phyloP scores from a whole-genome alignment of 2,329 filamentous ascomycete genomes.

The Lomentospora prolificans region DNA sequence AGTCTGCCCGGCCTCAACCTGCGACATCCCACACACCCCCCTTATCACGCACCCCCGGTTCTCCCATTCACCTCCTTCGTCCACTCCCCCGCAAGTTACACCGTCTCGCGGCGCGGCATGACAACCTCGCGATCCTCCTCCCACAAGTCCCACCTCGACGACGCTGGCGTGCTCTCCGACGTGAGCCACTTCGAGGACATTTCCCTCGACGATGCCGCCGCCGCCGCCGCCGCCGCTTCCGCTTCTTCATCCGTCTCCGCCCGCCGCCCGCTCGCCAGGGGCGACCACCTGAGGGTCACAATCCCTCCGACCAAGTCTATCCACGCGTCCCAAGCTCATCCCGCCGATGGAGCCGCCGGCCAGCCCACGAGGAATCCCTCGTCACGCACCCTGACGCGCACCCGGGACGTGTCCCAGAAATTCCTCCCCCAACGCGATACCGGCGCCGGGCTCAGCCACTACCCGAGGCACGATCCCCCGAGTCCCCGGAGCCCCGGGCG shows the following conservation, averaged over 20 bases:
- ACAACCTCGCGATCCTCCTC: conserved; percentile 79
- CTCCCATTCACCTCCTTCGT: background rate
- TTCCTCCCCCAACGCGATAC: conserved; percentile 19
- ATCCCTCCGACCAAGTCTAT: conserved; percentile 7
- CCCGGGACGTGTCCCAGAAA: conserved; percentile 17
- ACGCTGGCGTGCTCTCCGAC: conserved; percentile 63
- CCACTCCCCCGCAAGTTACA: conserved; percentile 6
- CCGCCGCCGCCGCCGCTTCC: conserved; percentile 26
- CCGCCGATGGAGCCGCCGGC: conserved; percentile 20
- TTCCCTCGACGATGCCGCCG: conserved; percentile 59
- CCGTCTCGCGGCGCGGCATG: conserved; percentile 35
- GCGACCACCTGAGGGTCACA: conserved; percentile 17
- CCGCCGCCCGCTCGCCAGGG: conserved; percentile 27
- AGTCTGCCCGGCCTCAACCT: background rate
- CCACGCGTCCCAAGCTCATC: conserved; percentile 6
- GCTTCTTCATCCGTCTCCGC: conserved; percentile 38
- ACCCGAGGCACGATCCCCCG: background rate
- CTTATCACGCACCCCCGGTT: background rate
- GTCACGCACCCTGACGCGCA: conserved; percentile 26
- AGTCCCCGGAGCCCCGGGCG: conserved; percentile 1
- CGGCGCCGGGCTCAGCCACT: conserved; percentile 12
- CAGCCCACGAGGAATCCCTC: conserved; percentile 18
- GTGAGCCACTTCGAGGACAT: conserved; percentile 89
- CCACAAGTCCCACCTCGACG: conserved; percentile 68
- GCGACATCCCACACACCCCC: background rate